These are phyloP conservation scores for Populus ilicifolia DNA, from an alignment of 345 rosid genomes.

Conservation along the genomic window DNA sequence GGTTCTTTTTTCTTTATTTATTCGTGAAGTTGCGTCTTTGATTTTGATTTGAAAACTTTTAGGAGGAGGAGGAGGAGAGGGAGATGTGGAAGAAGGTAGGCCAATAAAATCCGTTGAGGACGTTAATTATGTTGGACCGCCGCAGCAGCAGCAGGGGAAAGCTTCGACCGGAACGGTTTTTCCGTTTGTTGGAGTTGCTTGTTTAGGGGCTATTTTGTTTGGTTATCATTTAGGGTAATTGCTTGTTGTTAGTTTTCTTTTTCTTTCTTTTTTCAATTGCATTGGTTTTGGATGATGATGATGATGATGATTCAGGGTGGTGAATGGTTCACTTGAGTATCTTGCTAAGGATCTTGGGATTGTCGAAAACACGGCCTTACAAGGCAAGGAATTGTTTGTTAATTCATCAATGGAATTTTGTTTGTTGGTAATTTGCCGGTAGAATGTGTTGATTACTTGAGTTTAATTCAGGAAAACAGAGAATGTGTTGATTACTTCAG, in stretches of 20 bases:
- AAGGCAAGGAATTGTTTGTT: conserved; percentile 51
- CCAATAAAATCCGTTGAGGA: not conserved
- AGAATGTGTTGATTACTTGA: not conserved
- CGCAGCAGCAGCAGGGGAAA: conserved; percentile 32
- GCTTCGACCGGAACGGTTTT: conserved; percentile 66
- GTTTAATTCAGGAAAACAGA: not conserved
- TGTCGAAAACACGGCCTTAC: conserved; percentile 72
- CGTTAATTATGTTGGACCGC: not conserved
- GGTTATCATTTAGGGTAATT: conserved; percentile 94
- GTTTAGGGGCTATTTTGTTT: conserved; percentile 89
- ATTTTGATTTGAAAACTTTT: not conserved
- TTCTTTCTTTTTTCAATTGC: not conserved
- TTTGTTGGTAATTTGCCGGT: not conserved
- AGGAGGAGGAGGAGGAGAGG: conserved; percentile 6
- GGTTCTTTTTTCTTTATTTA: not conserved
- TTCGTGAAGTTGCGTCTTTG: not conserved
- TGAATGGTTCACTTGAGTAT: conserved; percentile 94
- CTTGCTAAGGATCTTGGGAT: conserved; percentile 94
- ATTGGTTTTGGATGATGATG: not conserved
- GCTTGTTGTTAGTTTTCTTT: not conserved
- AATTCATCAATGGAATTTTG: not conserved
- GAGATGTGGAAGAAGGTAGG: conserved; percentile 2
- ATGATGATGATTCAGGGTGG: conserved; percentile 54
- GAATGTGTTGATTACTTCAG: not conserved
- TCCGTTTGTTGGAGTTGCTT: conserved; percentile 90